phyloP scores from a whole-genome alignment of 179 eudicot genomes.

The Heliamphora pulchella region DNA sequence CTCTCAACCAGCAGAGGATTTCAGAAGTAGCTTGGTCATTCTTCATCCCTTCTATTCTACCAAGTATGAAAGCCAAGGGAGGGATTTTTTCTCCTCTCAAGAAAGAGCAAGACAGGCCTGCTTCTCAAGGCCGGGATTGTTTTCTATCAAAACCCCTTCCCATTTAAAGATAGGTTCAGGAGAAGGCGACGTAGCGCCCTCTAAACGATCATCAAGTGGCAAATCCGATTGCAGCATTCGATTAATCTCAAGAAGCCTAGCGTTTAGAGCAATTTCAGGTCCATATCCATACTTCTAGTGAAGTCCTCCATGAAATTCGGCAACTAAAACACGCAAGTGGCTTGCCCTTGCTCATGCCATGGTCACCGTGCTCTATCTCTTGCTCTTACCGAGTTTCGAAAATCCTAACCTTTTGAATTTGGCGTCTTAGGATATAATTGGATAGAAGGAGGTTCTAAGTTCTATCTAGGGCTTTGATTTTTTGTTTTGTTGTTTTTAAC shows the following conservation, averaged over 20 bases:
- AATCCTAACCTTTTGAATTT: too few relatives aligned
- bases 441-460: too few relatives aligned
- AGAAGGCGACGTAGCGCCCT: constrained; percentile 66
- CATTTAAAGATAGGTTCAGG: constrained; percentile 88
- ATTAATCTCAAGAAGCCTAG: constrained; percentile 58
- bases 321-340: constrained; percentile 23
- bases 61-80: constrained; percentile 54
- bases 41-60: constrained; percentile 86
- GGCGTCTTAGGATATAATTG: too few relatives aligned
- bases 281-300: constrained; percentile 67
- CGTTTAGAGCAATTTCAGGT: constrained; percentile 71
- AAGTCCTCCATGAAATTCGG: constrained; percentile 30
- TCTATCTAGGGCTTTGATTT: too few relatives aligned
- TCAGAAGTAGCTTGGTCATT: constrained; percentile 91
- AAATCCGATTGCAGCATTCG: constrained; percentile 58
- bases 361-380: too few relatives aligned
- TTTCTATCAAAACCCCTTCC: constrained; percentile 92
- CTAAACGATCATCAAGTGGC: constrained; percentile 58
- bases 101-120: constrained; percentile 84
- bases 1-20: constrained; percentile 93
- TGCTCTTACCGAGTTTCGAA: too few relatives aligned
- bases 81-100: constrained; percentile 80
- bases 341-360: too few relatives aligned
- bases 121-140: constrained; percentile 72
- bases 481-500: too few relatives aligned